Percentiles rank a stretch among this genome's conserved stretches.
These are phyloP conservation scores for Limnomonas spitsbergensis DNA, from an alignment of 139 green algal genomes.

Conservation along the genomic window DNA sequence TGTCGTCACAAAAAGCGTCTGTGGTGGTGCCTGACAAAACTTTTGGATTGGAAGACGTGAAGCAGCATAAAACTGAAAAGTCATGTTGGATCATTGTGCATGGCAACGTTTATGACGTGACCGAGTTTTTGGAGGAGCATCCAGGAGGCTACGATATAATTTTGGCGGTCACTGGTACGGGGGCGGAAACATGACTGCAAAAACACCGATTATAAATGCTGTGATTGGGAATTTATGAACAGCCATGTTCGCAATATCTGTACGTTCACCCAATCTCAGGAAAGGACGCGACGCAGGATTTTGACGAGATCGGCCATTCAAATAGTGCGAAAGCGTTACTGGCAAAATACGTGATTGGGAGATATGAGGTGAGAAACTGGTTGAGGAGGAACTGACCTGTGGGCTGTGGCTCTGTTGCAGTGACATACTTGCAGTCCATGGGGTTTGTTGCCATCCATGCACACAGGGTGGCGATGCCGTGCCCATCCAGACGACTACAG, in stretches of 20 bases:
- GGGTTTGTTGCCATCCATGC: not conserved
- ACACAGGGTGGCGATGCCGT: constrained; percentile 44
- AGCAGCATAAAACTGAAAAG: constrained; percentile 70
- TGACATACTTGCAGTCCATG: not conserved
- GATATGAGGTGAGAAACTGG: constrained; percentile 52
- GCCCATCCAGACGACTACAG: constrained; percentile 8
- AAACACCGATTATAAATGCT: not conserved
- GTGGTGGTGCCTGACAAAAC: not conserved
- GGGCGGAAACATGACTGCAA: not conserved
- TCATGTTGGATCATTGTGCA: constrained; percentile 81
- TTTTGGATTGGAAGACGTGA: constrained; percentile 57
- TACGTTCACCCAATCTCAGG: constrained; percentile 43
- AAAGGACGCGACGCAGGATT: constrained; percentile 83
- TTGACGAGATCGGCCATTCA: constrained; percentile 90
- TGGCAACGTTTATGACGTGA: constrained; percentile 86
- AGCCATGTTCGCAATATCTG: too few species aligned
- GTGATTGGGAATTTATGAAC: not conserved
- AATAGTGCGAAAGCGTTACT: constrained; percentile 75
- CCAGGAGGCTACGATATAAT: constrained; percentile 79
- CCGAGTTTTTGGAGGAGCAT: constrained; percentile 85
- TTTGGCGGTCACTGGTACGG: constrained; percentile 54
- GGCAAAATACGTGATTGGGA: constrained; percentile 73
- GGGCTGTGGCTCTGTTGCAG: not conserved
- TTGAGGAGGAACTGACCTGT: not conserved
- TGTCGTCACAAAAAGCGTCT: too few species aligned